A percentile compares a stretch with the other conserved stretches of the same genome.
Conservation (phyloP, 1,139 yeast species). For the Yamadazyma atlantica region DNA sequence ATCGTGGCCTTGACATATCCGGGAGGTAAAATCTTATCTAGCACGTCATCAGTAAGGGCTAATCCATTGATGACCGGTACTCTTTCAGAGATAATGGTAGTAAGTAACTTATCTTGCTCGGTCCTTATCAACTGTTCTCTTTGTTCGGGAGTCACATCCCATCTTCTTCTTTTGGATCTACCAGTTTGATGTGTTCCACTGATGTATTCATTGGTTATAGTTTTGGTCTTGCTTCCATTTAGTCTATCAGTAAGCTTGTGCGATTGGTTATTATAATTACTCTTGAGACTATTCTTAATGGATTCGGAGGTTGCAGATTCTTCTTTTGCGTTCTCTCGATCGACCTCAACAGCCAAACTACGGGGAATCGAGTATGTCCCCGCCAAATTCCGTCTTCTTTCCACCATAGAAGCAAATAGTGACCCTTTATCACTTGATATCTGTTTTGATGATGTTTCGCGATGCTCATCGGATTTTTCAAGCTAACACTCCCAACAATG, state of each 20-base stretch:
- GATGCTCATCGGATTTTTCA: conserved; percentile 4
- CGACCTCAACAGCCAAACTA: conserved; percentile 24
- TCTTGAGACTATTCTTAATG: conserved; percentile 21
- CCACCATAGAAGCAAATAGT: neutral
- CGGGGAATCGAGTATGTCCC: conserved; percentile 36
- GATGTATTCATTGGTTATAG: neutral
- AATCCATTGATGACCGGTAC: conserved; percentile 47
- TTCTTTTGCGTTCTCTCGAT: conserved; percentile 23
- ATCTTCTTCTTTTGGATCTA: conserved; percentile 28
- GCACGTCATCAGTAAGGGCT: conserved; percentile 47
- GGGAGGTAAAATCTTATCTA: conserved; percentile 53
- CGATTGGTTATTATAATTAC: conserved; percentile 12
- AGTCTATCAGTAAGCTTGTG: conserved; percentile 10
- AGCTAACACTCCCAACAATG: conserved; percentile 18
- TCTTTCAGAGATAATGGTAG: conserved; percentile 16
- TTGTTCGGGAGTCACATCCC: conserved; percentile 40
- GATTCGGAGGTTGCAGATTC: conserved; percentile 20
- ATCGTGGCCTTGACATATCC: conserved; percentile 50
- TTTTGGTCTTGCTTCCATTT: conserved; percentile 2
- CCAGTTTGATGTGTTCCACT: neutral
- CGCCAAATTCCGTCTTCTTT: conserved; percentile 19
- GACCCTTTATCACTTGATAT: conserved; percentile 1
- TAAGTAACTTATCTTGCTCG: conserved; percentile 13
- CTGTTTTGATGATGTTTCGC: conserved; percentile 1
- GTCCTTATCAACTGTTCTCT: conserved; percentile 16